Conservation (phyloP, 306 rosid genomes). For the Cicer pinnatifidum region DNA sequence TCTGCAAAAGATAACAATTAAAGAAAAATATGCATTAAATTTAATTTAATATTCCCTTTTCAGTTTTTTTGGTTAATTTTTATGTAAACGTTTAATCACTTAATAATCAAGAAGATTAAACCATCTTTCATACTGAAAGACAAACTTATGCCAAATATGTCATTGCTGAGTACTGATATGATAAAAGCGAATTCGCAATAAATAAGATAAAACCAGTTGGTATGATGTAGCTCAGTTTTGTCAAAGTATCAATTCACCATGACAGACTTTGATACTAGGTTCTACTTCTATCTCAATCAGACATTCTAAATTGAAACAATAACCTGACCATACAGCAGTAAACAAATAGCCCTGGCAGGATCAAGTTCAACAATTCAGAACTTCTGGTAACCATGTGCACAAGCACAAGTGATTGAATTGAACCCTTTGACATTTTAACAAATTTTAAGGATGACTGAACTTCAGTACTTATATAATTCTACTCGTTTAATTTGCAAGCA, state of each 20-base stretch:
- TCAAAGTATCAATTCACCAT: background rate
- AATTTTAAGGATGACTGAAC: background rate
- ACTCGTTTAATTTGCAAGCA: background rate
- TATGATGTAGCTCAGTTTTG: background rate
- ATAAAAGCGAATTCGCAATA: too few species aligned
- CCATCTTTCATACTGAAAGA: background rate
- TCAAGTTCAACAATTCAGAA: constrained; percentile 8
- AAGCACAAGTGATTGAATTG: constrained; percentile 12
- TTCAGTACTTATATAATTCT: constrained; percentile 16
- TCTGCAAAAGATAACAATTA: background rate
- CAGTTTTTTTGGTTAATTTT: too few species aligned
- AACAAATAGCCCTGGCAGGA: constrained; percentile 8
- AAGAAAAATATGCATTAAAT: background rate
- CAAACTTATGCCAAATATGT: background rate
- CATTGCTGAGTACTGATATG: background rate
- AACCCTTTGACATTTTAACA: constrained; percentile 14
- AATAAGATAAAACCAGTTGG: background rate
- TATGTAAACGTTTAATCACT: too few species aligned
- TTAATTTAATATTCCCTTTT: too few species aligned
- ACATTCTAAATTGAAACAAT: background rate
- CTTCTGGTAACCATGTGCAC: constrained; percentile 16
- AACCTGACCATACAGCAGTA: constrained; percentile 17
- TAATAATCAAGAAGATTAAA: background rate
- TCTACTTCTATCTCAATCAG: too few species aligned
- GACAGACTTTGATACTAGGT: background rate